Evolutionary conservation across 2,329 filamentous ascomycete species (phyloP).

Genomic region (Sporothrix dimorphospora): DNA sequence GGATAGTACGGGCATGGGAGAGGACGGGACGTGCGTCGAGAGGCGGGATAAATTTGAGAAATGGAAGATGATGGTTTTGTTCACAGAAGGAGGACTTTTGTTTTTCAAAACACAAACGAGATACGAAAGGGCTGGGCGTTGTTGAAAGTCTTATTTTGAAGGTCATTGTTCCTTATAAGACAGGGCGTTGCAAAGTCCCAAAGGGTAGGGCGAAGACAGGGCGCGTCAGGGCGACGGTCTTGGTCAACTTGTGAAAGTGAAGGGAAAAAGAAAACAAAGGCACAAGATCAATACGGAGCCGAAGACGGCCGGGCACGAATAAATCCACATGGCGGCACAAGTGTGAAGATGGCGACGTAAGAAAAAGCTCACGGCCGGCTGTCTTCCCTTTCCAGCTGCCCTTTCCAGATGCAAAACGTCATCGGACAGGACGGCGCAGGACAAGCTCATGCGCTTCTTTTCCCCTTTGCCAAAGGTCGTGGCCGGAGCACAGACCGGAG

Average conservation of each 20-base stretch:
- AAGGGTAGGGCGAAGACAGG: no score
- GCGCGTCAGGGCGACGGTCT: neutral
- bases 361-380: neutral
- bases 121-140: neutral
- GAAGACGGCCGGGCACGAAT: neutral
- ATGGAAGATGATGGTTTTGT: neutral
- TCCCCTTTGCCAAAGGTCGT: neutral
- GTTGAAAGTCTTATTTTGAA: neutral
- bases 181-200: neutral
- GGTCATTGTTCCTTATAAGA: neutral
- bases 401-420: neutral
- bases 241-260: neutral
- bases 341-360: neutral
- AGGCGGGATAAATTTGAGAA: neutral
- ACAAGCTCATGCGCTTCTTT: neutral
- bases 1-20: neutral
- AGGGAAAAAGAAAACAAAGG: neutral
- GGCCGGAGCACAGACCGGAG: neutral
- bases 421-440: neutral
- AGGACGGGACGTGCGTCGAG: neutral
- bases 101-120: slow-evolving; percentile 10
- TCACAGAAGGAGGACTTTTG: neutral
- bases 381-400: neutral
- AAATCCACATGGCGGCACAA: neutral
- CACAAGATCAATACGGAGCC: neutral